Percentiles rank a stretch among this genome's conserved stretches.
These are phyloP conservation scores for Curvularia hawaiiensis DNA, from an alignment of 2,329 filamentous ascomycete genomes.

Conservation along the genomic window DNA sequence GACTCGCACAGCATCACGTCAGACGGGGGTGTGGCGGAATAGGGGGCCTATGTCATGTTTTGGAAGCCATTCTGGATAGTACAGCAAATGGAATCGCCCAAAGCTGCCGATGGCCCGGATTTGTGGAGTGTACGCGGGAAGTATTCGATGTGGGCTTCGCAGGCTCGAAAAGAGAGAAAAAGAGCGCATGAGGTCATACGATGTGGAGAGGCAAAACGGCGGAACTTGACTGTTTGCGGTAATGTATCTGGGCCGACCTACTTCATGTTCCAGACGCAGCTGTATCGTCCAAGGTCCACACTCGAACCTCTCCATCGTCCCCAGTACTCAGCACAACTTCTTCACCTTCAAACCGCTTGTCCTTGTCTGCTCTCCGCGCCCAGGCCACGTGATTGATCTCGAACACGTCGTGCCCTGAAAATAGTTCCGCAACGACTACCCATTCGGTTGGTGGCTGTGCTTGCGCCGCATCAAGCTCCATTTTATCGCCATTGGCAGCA, in stretches of 20 bases:
- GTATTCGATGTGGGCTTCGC: background rate
- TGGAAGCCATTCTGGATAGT: background rate
- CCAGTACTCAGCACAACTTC: conserved; percentile 91
- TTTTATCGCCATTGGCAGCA: conserved; percentile 23
- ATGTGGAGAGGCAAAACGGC: background rate
- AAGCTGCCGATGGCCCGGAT: background rate
- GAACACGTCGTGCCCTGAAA: conserved; percentile 85
- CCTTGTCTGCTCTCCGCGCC: conserved; percentile 78
- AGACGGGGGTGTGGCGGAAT: background rate
- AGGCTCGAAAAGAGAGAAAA: background rate
- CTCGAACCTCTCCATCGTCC: conserved; percentile 85
- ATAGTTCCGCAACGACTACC: conserved; percentile 70
- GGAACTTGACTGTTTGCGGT: background rate
- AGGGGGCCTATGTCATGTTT: background rate
- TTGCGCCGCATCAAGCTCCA: conserved; percentile 23
- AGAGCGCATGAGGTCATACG: conserved; percentile 2
- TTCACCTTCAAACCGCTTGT: conserved; percentile 64
- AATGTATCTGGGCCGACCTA: background rate
- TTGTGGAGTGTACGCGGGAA: background rate
- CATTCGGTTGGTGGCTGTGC: conserved; percentile 61
- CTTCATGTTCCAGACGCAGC: conserved; percentile 4
- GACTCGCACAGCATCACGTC: background rate
- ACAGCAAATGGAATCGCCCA: background rate
- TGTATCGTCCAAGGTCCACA: conserved; percentile 65
- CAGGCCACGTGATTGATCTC: conserved; percentile 93